Evolutionary conservation across 192 early-diverging fungal species (phyloP), one percentile per base, ranked within the genome.

Genomic region (Podila clonocystis): DNA sequence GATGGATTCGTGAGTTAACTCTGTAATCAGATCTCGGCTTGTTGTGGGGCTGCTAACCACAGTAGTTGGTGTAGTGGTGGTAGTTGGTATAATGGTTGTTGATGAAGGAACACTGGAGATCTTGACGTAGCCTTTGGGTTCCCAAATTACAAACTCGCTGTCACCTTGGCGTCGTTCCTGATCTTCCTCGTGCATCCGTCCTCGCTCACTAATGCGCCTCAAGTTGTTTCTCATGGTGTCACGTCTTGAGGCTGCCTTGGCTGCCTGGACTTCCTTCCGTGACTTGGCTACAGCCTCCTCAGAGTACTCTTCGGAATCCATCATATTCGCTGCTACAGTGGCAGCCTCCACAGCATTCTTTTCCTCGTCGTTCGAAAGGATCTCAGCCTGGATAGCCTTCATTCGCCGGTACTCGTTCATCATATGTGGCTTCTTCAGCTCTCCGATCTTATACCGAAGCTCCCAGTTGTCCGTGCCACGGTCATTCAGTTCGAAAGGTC

Each of bases 381-480:
- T 80, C 45, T 80, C 77, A 3, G 77, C 77, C 48, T 80, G 77
- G n/a, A 73, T 67, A 22, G 77, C 70, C 63, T 65, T 80, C 66
- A 80, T 68, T 26, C 77, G 66, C 3, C 62, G 65, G 57, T 80
- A 80, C 28, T 80, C 77, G 31, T 68, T 80, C 66, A 80, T 68
- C 77, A 80, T 80, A 31, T 80, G 71, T 12, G 77, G 70, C 59
- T 80, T 80, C 22, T 57, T 63, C 50, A 80, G 63, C 66, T 80
- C 66, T 9, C 50, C 77, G 55, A 80, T 80, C 67, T 80, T 80
- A 57, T 68, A 80, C 20, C 66, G 50, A 22, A 80, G 48, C n/a
- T 80, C 77, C 77, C 77, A 80, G 1, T 48, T 33, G 15, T 80
- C 77, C 2, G 70, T 65, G 12, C 50, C 77, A 28, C 71, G 60